A percentile compares a stretch with the other conserved stretches of the same genome.
Conservation (phyloP, 116 monocot species). For the Iris pallida region DNA sequence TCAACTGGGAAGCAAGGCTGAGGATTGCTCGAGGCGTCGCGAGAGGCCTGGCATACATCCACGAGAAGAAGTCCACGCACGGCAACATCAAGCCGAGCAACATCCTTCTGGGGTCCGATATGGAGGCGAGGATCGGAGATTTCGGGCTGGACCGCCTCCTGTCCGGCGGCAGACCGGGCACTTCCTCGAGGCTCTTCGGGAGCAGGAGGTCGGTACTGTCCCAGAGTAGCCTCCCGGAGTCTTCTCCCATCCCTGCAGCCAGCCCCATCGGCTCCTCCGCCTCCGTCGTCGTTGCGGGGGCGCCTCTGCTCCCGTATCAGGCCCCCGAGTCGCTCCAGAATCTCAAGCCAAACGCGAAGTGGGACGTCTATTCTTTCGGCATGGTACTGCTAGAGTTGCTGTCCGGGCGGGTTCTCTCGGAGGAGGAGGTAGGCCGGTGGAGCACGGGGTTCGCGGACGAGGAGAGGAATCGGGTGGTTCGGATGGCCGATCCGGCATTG, state of each 20-base stretch:
- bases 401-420: constrained; percentile 50
- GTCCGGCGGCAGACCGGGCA: constrained; percentile 12
- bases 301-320: constrained; percentile 38
- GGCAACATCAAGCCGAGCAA: constrained; percentile 81
- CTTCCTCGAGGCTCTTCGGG: constrained; percentile 48
- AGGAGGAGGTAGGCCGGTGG: constrained; percentile 54
- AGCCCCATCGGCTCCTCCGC: constrained; percentile 20
- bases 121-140: constrained; percentile 72
- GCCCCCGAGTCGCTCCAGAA: constrained; percentile 72
- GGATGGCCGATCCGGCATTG: constrained; percentile 60
- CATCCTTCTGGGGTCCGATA: constrained; percentile 55
- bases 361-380: constrained; percentile 90
- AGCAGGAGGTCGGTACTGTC: constrained; percentile 77
- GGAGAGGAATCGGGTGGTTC: constrained; percentile 34
- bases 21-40: constrained; percentile 72
- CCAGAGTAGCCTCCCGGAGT: constrained; percentile 47
- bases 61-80: constrained; percentile 83
- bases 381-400: constrained; percentile 71
- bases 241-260: constrained; percentile 8
- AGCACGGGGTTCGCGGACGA: constrained; percentile 34
- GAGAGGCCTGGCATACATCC: constrained; percentile 61
- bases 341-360: constrained; percentile 63
- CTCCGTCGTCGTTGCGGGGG: neutral
- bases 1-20: constrained; percentile 63
- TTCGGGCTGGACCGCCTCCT: constrained; percentile 63